Evolutionary conservation across 768 basidiomycete genomes (phyloP), one percentile per base, ranked within the genome.

Genomic region (Boletus tomentosulus): DNA sequence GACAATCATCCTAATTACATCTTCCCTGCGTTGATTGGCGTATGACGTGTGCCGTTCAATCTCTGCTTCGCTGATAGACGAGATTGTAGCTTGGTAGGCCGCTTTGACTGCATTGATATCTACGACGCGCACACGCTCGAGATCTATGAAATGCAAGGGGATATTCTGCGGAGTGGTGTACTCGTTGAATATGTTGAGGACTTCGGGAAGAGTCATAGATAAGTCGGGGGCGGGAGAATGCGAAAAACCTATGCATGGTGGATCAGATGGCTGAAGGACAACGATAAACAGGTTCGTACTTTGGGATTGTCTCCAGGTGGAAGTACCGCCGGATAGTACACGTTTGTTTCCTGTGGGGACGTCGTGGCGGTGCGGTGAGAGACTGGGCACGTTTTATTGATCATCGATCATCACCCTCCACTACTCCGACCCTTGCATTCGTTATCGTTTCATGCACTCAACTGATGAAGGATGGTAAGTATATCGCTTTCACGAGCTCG

Each of bases 1-100:
- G 10, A 64, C 64, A 1, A 64, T 66, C 22, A 33, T 48, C 30
- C 48, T 44, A 27, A 66, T 60, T 12, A 66, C 63, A 5, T 63
- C 61, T 37, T 60, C 57, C 34, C 61, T 53, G 41, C 64, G 55
- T 25, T 64, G 63, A 30, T 66, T 62, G 13, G 57, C 57, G n/a
- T 64, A 57, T 24, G 64, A 60, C 0, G 63, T 57, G 13, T 65
- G 63, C 25, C 47, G 57, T 19, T 57, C 55, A 16, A 66, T 62
- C 27, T 64, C 63, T 8, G 22, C 45, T 50, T 64, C 63, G 25
- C 30, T n/a, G n/a, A 64, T 57, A 4, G 55, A 56, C 15, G 59
- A 48, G 57, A 64, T 57, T 6, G 19, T 39, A 16, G 46, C 11
- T 37, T 38, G 55, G 22, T 57, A 49, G 6, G 54, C 43, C 2